These are phyloP conservation scores for Linanthus parryae DNA, from an alignment of 148 eudicot genomes.

Conservation along the genomic window DNA sequence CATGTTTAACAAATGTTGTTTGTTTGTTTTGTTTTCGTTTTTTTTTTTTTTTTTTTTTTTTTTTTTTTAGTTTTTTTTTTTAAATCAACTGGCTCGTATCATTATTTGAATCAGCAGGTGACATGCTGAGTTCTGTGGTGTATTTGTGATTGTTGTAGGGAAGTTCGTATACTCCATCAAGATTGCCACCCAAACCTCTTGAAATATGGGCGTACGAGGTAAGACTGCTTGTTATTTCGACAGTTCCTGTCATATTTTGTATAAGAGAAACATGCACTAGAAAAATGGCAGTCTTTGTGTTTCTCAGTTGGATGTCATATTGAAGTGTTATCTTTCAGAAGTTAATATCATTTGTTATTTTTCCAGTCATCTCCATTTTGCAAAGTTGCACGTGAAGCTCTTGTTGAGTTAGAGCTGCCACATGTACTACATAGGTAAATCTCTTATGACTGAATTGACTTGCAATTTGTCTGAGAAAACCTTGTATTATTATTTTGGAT, in stretches of 20 bases:
- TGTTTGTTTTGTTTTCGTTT: too few species aligned
- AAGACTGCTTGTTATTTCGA: slow-evolving; percentile 8
- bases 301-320: neutral
- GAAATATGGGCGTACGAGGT: slow-evolving; percentile 98
- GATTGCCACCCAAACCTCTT: slow-evolving; percentile 83
- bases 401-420: slow-evolving; percentile 94
- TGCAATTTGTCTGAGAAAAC: neutral
- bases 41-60: too few species aligned
- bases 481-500: neutral
- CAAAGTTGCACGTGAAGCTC: slow-evolving; percentile 94
- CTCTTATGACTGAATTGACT: slow-evolving; percentile 8
- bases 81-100: too few species aligned
- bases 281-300: too few species aligned
- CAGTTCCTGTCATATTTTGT: neutral
- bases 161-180: slow-evolving; percentile 60
- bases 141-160: slow-evolving; percentile 46
- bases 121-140: too few species aligned
- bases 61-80: too few species aligned
- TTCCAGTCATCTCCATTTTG: slow-evolving; percentile 91
- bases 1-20: too few species aligned
- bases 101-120: neutral
- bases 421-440: slow-evolving; percentile 75
- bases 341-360: slow-evolving; percentile 2
- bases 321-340: neutral
- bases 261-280: too few species aligned